A percentile compares a stretch with the other conserved stretches of the same genome.
Evolutionary conservation across 352 stramenopile genomes (phyloP).

Genomic region (Globisporangium uncinulatum): DNA sequence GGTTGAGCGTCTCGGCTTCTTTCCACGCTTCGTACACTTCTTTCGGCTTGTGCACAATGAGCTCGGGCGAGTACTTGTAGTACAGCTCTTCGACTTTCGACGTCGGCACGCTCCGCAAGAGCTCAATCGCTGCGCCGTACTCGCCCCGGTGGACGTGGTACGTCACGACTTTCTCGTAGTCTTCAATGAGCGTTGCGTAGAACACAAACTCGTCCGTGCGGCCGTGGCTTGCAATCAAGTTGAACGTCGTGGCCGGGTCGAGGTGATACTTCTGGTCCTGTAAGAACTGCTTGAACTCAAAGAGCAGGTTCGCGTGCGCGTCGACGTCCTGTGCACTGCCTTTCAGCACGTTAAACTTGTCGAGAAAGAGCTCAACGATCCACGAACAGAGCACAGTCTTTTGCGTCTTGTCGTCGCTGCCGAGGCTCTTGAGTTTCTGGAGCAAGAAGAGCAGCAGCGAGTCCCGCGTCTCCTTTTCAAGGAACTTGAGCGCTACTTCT

Average conservation of each 20-base stretch:
- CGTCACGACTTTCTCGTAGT: constrained; percentile 92
- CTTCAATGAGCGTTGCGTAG: constrained; percentile 90
- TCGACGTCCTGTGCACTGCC: constrained; percentile 82
- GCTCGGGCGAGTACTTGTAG: constrained; percentile 92
- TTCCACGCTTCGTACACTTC: constrained; percentile 91
- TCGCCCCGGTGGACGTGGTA: constrained; percentile 90
- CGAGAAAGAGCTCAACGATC: constrained; percentile 91
- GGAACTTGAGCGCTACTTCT: constrained; percentile 89
- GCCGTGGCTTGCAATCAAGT: constrained; percentile 89
- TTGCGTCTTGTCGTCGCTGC: constrained; percentile 85
- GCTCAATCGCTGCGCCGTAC: constrained; percentile 85
- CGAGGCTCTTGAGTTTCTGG: constrained; percentile 84
- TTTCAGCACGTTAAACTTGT: constrained; percentile 88
- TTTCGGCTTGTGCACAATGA: constrained; percentile 90
- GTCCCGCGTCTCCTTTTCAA: constrained; percentile 79
- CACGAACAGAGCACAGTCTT: constrained; percentile 91
- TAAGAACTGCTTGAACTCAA: constrained; percentile 92
- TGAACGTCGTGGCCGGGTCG: constrained; percentile 88
- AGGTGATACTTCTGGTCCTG: constrained; percentile 85
- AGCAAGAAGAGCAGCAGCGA: constrained; percentile 86
- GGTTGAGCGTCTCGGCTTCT: constrained; percentile 84
- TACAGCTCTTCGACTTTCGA: constrained; percentile 91
- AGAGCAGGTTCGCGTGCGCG: constrained; percentile 76
- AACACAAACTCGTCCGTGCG: constrained; percentile 90
- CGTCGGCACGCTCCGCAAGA: constrained; percentile 84